Evolutionary conservation across 805 yeast species (phyloP), one percentile per base, ranked within the genome.

Genomic region (Saccharomyces mikatae): DNA sequence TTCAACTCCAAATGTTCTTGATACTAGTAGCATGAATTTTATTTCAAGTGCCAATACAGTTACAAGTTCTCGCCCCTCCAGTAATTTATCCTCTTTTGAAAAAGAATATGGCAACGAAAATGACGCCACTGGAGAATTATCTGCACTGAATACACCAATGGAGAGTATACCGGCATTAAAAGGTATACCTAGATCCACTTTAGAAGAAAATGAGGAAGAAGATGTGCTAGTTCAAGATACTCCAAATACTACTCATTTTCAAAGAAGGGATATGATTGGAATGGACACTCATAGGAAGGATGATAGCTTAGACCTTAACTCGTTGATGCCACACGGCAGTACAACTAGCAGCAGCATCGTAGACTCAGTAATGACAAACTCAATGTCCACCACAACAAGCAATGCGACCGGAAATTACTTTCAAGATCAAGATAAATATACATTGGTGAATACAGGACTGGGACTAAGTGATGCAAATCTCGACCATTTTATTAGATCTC

Each of bases 261-360:
- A 21, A 36, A 36, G 44, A 44, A 52, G 48, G 17, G 27, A 50
- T 27, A 9, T 21, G 29, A 24, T 36, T 9, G 47, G 22, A 11
- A 14, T 41, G 29, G 50, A 49, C 27, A 30, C 49, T 52, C 51
- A 6, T 49, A 53, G 24, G 59, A 58, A 41, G 26, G 41, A n/a
- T 24, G 52, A 24, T 46, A 53, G 11, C 46, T 53, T 31, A 6
- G 44, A 36, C 9, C 17, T 36, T 4, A 36, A 17, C 44, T 36
- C 44, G 6, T 36, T 36, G 4, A 41, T 61, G 22, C 58, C 60
- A 26, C 59, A 57, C 44, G 62, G 58, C 8, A 54, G 59, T 13
- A 58, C 62, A 41, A 53, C 62, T 11, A 57, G 62, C 22, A 64
- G 69, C 54, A 64, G 65, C 32, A 62, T 60, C 13, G 53, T 62